phyloP scores from a whole-genome alignment of 2,329 filamentous ascomycete genomes.

The Diaporthe capsici region DNA sequence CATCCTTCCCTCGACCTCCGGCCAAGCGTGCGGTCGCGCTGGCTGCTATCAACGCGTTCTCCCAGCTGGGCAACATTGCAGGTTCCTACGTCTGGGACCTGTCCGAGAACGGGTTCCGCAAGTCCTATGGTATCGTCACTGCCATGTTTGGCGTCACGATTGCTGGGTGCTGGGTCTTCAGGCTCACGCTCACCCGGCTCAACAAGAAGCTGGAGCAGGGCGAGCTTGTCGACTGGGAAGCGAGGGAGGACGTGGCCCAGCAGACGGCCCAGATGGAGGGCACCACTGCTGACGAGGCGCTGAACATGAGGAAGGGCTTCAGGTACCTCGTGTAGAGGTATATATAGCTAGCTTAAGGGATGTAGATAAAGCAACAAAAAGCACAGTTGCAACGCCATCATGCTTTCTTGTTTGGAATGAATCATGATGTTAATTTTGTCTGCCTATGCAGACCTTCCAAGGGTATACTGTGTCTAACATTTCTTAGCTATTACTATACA shows the following conservation, averaged over 20 bases:
- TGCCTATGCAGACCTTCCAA: not conserved
- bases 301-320: conserved; percentile 62
- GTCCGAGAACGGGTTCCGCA: conserved; percentile 70
- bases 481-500: not conserved
- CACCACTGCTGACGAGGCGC: conserved; percentile 59
- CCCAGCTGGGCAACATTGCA: conserved; percentile 70
- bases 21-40: conserved; percentile 74
- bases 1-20: conserved; percentile 69
- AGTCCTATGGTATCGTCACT: conserved; percentile 75
- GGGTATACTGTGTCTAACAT: not conserved
- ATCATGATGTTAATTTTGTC: not conserved
- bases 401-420: not conserved
- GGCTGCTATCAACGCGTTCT: conserved; percentile 72
- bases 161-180: conserved; percentile 64
- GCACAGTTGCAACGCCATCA: not conserved
- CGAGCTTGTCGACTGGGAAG: conserved; percentile 55
- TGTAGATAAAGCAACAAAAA: conserved; percentile 8
- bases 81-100: conserved; percentile 76
- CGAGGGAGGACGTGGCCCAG: conserved; percentile 54
- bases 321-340: conserved; percentile 58
- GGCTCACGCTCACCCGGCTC: conserved; percentile 59
- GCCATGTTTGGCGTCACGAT: conserved; percentile 75
- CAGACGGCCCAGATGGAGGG: conserved; percentile 56
- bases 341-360: not conserved
- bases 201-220: conserved; percentile 63